These are phyloP conservation scores for Alternaria gansuensis DNA, from an alignment of 2,329 filamentous ascomycete genomes.

Conservation along the genomic window DNA sequence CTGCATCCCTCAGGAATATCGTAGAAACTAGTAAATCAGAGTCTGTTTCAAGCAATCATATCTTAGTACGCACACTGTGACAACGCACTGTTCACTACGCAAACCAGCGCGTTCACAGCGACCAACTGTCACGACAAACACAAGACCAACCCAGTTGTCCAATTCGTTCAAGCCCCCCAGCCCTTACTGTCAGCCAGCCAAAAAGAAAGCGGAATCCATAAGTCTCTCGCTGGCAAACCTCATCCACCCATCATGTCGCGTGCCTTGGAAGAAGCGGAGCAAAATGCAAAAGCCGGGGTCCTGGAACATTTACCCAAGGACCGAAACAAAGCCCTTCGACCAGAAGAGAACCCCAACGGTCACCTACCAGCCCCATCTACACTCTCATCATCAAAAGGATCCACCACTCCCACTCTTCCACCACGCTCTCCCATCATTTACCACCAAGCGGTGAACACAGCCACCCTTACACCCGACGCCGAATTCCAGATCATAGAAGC, in stretches of 20 bases:
- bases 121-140: not conserved
- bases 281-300: not conserved
- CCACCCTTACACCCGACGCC: not conserved
- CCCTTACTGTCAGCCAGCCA: not conserved
- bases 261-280: not conserved
- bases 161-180: not conserved
- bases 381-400: not conserved
- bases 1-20: too few species aligned
- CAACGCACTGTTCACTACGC: not conserved
- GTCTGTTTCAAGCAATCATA: not conserved
- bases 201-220: not conserved
- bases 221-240: not conserved
- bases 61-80: not conserved
- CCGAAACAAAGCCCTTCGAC: not conserved
- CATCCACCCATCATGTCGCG: not conserved
- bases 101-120: not conserved
- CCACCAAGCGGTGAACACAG: not conserved
- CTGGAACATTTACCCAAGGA: not conserved
- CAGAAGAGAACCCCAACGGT: not conserved
- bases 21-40: not conserved
- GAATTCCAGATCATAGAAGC: constrained; percentile 5
- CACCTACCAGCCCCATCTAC: not conserved
- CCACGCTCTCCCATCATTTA: not conserved
- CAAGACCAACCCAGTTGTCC: not conserved
- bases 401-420: not conserved